These are phyloP conservation scores for Pelargonium myrrhifolium DNA, from an alignment of 441 rosid genomes.

Conservation along the genomic window DNA sequence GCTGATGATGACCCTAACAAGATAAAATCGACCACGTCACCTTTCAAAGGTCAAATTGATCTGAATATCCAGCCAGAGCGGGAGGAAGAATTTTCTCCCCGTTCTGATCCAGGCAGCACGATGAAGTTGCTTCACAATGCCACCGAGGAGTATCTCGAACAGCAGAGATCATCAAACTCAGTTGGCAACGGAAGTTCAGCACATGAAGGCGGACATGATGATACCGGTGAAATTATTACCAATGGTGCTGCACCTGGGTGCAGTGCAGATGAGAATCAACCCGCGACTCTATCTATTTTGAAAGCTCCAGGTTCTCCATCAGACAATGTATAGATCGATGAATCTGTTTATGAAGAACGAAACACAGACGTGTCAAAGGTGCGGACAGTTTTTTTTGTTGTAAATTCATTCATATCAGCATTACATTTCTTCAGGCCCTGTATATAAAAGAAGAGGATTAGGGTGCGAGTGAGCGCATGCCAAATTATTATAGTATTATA, in stretches of 20 bases:
- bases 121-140: constrained; percentile 45
- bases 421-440: background rate
- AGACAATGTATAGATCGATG: too few relatives aligned
- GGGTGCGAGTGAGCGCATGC: too few relatives aligned
- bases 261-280: constrained; percentile 1
- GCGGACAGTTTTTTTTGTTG: background rate
- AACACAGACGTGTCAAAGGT: too few relatives aligned
- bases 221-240: constrained; percentile 19
- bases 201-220: constrained; percentile 20
- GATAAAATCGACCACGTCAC: constrained; percentile 40
- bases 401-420: background rate
- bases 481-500: too few relatives aligned
- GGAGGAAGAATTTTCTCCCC: constrained; percentile 67
- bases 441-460: background rate
- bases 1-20: constrained; percentile 40
- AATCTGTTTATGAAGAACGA: too few relatives aligned
- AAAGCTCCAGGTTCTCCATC: too few relatives aligned
- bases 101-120: constrained; percentile 41
- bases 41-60: constrained; percentile 74
- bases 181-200: constrained; percentile 22
- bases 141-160: constrained; percentile 31
- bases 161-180: constrained; percentile 30
- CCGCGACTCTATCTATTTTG: background rate
- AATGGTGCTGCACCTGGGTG: constrained; percentile 16
- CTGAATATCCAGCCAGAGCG: constrained; percentile 86